Evolutionary conservation across 2,329 filamentous ascomycete species (phyloP).

Genomic region (Colletotrichum tropicale): DNA sequence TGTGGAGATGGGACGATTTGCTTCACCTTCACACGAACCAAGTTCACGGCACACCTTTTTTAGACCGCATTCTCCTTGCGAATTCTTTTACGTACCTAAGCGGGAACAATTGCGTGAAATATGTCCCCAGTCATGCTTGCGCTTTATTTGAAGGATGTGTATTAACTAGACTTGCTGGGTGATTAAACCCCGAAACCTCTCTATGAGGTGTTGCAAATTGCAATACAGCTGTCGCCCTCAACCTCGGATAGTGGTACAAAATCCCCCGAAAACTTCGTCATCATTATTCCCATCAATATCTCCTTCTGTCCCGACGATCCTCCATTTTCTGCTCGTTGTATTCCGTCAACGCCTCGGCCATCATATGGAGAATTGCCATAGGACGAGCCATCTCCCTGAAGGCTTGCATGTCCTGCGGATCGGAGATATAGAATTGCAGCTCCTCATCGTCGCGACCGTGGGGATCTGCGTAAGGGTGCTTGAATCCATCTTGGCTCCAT

Average conservation of each 20-base stretch:
- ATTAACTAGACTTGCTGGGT: neutral
- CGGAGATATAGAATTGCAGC: neutral
- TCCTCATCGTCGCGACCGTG: neutral
- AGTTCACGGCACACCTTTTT: neutral
- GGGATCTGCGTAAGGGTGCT: neutral
- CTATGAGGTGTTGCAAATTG: neutral
- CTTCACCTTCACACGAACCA: neutral
- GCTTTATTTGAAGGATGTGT: neutral
- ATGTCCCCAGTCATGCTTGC: fast-evolving
- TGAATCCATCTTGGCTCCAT: neutral
- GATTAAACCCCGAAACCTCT: neutral
- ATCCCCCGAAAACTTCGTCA: neutral
- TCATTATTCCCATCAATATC: neutral
- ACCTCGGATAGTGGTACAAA: neutral
- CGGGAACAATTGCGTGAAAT: fast-evolving
- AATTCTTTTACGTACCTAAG: neutral
- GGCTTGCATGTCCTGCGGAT: neutral
- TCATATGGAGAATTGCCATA: neutral
- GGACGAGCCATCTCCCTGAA: neutral
- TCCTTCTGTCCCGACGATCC: neutral
- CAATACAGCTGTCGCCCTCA: neutral
- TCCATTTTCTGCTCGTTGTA: neutral
- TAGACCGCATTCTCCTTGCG: neutral
- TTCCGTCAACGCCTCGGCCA: neutral
- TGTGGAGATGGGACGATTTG: neutral